Conservation (phyloP, 2,329 filamentous ascomycete species). For the Fusarium cyanostomum region DNA sequence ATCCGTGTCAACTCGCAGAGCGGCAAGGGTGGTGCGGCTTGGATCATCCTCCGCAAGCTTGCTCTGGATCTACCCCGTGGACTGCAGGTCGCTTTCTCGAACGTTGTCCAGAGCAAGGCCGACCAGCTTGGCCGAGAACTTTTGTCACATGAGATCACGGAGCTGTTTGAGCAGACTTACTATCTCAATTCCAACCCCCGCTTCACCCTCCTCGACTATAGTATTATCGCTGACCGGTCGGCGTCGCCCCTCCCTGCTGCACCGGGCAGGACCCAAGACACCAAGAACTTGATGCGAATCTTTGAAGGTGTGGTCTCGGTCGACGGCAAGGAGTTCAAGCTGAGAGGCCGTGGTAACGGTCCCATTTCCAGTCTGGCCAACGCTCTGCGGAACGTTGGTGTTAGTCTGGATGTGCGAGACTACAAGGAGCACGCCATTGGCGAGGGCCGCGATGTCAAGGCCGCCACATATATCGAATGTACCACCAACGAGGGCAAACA, state of each 20-base stretch:
- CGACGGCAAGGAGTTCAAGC: constrained; percentile 80
- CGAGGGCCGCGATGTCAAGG: constrained; percentile 80
- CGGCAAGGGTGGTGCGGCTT: constrained; percentile 93
- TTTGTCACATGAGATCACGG: constrained; percentile 81
- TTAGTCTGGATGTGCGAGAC: constrained; percentile 89
- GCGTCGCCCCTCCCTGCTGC: constrained; percentile 74
- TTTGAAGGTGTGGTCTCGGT: constrained; percentile 88
- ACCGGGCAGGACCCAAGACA: constrained; percentile 77
- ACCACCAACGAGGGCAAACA: constrained; percentile 72
- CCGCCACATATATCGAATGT: constrained; percentile 96
- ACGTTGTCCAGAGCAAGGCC: constrained; percentile 82
- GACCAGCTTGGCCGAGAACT: constrained; percentile 87
- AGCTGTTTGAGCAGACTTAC: constrained; percentile 89
- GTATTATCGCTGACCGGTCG: constrained; percentile 85
- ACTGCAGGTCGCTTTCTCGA: constrained; percentile 90
- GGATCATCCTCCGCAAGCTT: constrained; percentile 89
- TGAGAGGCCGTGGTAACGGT: constrained; percentile 86
- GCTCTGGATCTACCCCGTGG: constrained; percentile 93
- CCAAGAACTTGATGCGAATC: constrained; percentile 78
- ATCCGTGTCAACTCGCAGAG: constrained; percentile 98
- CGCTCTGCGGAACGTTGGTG: constrained; percentile 79
- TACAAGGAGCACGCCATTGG: constrained; percentile 98
- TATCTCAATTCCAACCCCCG: constrained; percentile 84
- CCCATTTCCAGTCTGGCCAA: constrained; percentile 89
- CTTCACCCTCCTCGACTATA: constrained; percentile 91